phyloP scores from a whole-genome alignment of 805 yeast genomes.

The Pichia cabralensis region DNA sequence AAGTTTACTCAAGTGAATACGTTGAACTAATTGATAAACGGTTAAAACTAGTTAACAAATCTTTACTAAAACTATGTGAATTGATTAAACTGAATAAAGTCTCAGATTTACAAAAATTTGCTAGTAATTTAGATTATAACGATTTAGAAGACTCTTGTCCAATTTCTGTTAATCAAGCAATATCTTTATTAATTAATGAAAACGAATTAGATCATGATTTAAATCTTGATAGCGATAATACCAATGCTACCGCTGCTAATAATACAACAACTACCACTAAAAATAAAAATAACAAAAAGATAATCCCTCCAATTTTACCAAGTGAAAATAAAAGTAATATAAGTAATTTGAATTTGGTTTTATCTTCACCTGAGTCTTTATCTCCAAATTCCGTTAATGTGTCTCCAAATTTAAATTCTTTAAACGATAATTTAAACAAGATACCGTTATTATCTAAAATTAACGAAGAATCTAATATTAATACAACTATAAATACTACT shows the following conservation, averaged over 20 bases:
- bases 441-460: too few species aligned
- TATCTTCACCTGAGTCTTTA: conserved; percentile 20
- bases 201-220: conserved; percentile 22
- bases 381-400: conserved; percentile 18
- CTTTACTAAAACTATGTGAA: conserved; percentile 34
- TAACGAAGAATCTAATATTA: too few species aligned
- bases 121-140: conserved; percentile 10
- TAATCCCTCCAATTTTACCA: conserved; percentile 4
- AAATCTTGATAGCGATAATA: not conserved
- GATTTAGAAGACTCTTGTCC: too few species aligned
- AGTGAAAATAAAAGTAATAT: conserved; percentile 4
- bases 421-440: not conserved
- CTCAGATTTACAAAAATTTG: conserved; percentile 5
- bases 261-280: not conserved
- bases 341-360: conserved; percentile 3
- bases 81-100: conserved; percentile 13
- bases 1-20: conserved; percentile 48
- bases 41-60: conserved; percentile 39
- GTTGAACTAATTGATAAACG: conserved; percentile 55
- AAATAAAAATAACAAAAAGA: not conserved
- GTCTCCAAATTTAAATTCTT: conserved; percentile 1
- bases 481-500: too few species aligned
- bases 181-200: conserved; percentile 31
- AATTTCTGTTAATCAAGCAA: conserved; percentile 42
- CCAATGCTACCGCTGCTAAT: not conserved